A percentile compares a stretch with the other conserved stretches of the same genome.
Evolutionary conservation across 768 basidiomycete species (phyloP).

Genomic region (Amanita exitialis): DNA sequence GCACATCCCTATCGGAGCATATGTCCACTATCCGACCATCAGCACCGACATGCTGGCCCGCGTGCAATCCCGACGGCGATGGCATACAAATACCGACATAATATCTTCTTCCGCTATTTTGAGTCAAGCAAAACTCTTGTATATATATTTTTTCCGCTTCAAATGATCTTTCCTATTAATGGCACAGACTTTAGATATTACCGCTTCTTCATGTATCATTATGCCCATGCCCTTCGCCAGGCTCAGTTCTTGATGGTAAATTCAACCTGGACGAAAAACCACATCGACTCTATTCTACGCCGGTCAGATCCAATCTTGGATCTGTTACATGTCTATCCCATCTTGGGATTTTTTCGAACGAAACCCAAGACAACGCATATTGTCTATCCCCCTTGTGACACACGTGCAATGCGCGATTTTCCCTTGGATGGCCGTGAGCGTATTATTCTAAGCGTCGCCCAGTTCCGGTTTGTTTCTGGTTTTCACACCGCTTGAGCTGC

Average conservation of each 20-base stretch:
- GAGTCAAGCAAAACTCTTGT: slow-evolving; percentile 59
- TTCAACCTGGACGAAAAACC: slow-evolving; percentile 88
- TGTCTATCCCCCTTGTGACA: slow-evolving; percentile 93
- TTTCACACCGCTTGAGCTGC: background rate
- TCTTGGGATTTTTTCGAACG: slow-evolving; percentile 24
- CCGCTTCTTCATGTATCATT: slow-evolving; percentile 75
- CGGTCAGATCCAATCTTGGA: slow-evolving; percentile 43
- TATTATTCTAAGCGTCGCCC: slow-evolving; percentile 79
- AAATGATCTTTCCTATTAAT: background rate
- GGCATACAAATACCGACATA: slow-evolving; percentile 50
- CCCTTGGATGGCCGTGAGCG: slow-evolving; percentile 43
- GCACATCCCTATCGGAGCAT: slow-evolving; percentile 71
- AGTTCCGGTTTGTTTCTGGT: slow-evolving; percentile 62
- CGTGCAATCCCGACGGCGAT: slow-evolving; percentile 46
- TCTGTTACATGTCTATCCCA: slow-evolving; percentile 32
- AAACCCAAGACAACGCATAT: slow-evolving; percentile 27
- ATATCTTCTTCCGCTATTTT: slow-evolving; percentile 48
- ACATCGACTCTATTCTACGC: slow-evolving; percentile 65
- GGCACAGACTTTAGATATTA: slow-evolving; percentile 57
- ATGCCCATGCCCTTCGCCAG: slow-evolving; percentile 61
- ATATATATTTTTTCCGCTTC: slow-evolving; percentile 14
- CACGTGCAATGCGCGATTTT: slow-evolving; percentile 53
- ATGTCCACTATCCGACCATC: slow-evolving; percentile 95
- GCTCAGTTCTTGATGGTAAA: slow-evolving; percentile 87
- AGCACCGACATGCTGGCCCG: slow-evolving; percentile 89